These are phyloP conservation scores for Apocynum venetum DNA, from an alignment of 257 asterid species.

Conservation along the genomic window DNA sequence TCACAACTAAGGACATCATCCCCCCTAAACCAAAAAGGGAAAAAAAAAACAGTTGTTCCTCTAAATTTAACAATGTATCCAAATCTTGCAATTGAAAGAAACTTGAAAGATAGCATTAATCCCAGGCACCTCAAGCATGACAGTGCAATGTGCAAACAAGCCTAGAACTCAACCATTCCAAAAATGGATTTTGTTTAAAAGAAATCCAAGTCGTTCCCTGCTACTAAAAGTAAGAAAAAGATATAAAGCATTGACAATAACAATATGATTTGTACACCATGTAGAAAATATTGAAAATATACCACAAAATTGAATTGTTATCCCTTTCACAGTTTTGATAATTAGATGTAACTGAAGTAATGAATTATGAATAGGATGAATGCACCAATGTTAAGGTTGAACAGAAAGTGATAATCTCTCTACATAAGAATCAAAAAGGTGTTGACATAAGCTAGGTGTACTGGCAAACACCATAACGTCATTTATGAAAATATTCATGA, in stretches of 20 bases:
- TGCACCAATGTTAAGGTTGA: not conserved
- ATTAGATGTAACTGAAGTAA: not conserved
- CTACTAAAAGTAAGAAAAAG: not conserved
- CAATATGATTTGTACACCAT: not conserved
- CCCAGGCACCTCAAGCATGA: not conserved
- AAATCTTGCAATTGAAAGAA: not conserved
- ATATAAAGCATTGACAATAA: not conserved
- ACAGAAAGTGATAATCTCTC: not conserved
- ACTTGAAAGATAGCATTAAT: not conserved
- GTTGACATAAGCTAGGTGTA: not conserved
- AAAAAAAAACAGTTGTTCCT: not conserved
- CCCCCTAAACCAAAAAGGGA: slow-evolving; percentile 53
- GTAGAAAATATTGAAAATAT: not conserved
- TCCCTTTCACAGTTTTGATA: not conserved
- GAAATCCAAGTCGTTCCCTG: not conserved
- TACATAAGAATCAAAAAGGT: not conserved
- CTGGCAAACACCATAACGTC: not conserved
- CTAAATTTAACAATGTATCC: not conserved
- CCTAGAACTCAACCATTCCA: not conserved
- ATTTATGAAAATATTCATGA: not conserved
- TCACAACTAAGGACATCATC: slow-evolving; percentile 94
- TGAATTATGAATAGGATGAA: not conserved
- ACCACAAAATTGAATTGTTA: too few relatives aligned
- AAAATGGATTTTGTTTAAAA: not conserved
- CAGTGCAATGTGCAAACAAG: not conserved